phyloP scores from a whole-genome alignment of 257 asterid species.

The Ajuga chamaepitys region DNA sequence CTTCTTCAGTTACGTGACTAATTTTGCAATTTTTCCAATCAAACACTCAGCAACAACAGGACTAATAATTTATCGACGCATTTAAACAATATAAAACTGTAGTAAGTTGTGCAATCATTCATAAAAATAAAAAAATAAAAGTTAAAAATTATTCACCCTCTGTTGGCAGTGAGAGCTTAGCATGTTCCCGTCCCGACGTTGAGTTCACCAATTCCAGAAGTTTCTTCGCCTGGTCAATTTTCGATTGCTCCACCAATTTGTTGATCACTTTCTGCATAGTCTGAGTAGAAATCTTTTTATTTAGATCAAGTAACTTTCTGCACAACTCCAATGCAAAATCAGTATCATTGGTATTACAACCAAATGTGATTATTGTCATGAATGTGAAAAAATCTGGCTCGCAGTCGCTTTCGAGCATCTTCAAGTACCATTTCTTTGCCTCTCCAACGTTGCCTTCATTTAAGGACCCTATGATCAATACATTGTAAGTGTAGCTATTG shows the following conservation, averaged over 20 bases:
- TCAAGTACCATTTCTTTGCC: constrained; percentile 31
- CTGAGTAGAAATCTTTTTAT: constrained; percentile 1
- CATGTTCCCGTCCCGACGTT: neutral
- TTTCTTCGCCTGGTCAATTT: constrained; percentile 25
- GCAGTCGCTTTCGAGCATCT: constrained; percentile 21
- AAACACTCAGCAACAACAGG: too few species aligned
- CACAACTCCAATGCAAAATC: constrained; percentile 38
- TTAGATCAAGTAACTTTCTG: constrained; percentile 16
- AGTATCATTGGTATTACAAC: constrained; percentile 23
- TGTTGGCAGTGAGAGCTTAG: neutral
- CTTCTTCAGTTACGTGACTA: too few species aligned
- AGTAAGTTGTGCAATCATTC: too few species aligned
- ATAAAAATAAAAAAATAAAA: too few species aligned
- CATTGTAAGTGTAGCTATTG: constrained; percentile 28
- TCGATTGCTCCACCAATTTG: constrained; percentile 24
- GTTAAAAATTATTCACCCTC: neutral
- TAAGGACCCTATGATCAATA: constrained; percentile 32
- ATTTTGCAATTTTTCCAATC: too few species aligned
- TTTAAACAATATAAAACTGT: too few species aligned
- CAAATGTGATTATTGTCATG: constrained; percentile 24
- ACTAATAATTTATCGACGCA: too few species aligned
- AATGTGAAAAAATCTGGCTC: constrained; percentile 27
- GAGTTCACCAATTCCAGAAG: constrained; percentile 19
- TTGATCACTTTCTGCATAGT: constrained; percentile 23
- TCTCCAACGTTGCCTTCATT: constrained; percentile 28